A percentile compares a stretch with the other conserved stretches of the same genome.
phyloP scores from a whole-genome alignment of 345 rosid genomes.

The Pistacia integerrima region DNA sequence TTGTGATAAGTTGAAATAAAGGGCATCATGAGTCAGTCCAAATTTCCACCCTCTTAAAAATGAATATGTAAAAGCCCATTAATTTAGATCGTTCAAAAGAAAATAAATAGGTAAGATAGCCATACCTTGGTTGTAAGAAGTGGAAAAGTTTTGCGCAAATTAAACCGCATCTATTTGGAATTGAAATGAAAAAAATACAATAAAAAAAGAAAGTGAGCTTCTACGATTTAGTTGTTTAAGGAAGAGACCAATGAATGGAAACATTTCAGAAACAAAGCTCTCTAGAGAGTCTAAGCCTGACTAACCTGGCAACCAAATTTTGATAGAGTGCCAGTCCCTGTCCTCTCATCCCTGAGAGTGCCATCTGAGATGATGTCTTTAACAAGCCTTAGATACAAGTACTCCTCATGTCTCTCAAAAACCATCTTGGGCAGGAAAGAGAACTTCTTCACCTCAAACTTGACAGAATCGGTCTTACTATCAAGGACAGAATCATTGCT shows the following conservation, averaged over 20 bases:
- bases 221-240: slow-evolving; percentile 15
- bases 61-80: background rate
- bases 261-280: slow-evolving; percentile 14
- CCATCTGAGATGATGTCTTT: slow-evolving; percentile 68
- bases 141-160: slow-evolving; percentile 82
- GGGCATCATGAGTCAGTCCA: background rate
- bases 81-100: background rate
- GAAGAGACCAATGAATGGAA: background rate
- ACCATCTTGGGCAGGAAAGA: slow-evolving; percentile 73
- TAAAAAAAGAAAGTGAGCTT: background rate
- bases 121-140: slow-evolving; percentile 85
- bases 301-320: slow-evolving; percentile 88
- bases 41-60: too few relatives aligned
- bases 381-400: slow-evolving; percentile 64
- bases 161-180: slow-evolving; percentile 67
- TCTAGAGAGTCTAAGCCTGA: background rate
- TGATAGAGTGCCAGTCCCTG: slow-evolving; percentile 86
- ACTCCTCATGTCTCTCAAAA: slow-evolving; percentile 79
- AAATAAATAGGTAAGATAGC: slow-evolving; percentile 4
- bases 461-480: slow-evolving; percentile 31
- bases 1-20: background rate
- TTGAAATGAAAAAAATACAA: background rate
- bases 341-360: slow-evolving; percentile 64
- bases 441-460: slow-evolving; percentile 61
- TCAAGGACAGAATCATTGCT: slow-evolving; percentile 33